These are phyloP conservation scores for Neofusicoccum kwambonambiense DNA, from an alignment of 2,329 filamentous ascomycete genomes.

Conservation along the genomic window DNA sequence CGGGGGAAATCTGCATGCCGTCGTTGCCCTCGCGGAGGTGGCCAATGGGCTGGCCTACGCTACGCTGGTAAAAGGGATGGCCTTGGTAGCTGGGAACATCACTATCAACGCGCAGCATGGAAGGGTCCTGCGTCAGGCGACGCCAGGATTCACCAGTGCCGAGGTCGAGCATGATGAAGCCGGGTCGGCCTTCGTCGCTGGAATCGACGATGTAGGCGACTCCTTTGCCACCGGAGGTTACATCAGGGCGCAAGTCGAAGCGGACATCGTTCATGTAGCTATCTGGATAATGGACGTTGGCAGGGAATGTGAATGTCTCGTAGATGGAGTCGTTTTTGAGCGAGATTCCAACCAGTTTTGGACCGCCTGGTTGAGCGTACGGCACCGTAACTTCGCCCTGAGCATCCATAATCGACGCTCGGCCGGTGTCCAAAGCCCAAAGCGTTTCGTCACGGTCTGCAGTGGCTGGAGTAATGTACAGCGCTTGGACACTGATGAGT, in stretches of 20 bases:
- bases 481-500: slow-evolving; percentile 51
- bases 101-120: slow-evolving; percentile 34
- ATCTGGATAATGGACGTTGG: slow-evolving; percentile 44
- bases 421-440: slow-evolving; percentile 54
- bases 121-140: slow-evolving; percentile 44
- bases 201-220: slow-evolving; percentile 54
- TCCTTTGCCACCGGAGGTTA: slow-evolving; percentile 44
- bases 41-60: slow-evolving; percentile 31
- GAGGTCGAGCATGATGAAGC: slow-evolving; percentile 51
- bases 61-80: slow-evolving; percentile 42
- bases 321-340: slow-evolving; percentile 47
- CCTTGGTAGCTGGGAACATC: slow-evolving; percentile 50
- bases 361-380: slow-evolving; percentile 43
- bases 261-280: slow-evolving; percentile 54
- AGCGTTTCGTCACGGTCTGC: slow-evolving; percentile 30
- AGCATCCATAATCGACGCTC: slow-evolving; percentile 36
- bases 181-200: slow-evolving; percentile 46
- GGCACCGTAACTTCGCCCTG: slow-evolving; percentile 42
- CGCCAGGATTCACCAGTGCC: slow-evolving; percentile 50
- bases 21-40: slow-evolving; percentile 48
- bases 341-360: slow-evolving; percentile 52
- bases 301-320: slow-evolving; percentile 50
- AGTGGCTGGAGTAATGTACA: slow-evolving; percentile 48
- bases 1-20: slow-evolving; percentile 49
- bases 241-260: slow-evolving; percentile 46